Percentiles rank a stretch among this genome's conserved stretches.
Conservation (phyloP, 768 basidiomycete species). For the Tulasnella sp. region DNA sequence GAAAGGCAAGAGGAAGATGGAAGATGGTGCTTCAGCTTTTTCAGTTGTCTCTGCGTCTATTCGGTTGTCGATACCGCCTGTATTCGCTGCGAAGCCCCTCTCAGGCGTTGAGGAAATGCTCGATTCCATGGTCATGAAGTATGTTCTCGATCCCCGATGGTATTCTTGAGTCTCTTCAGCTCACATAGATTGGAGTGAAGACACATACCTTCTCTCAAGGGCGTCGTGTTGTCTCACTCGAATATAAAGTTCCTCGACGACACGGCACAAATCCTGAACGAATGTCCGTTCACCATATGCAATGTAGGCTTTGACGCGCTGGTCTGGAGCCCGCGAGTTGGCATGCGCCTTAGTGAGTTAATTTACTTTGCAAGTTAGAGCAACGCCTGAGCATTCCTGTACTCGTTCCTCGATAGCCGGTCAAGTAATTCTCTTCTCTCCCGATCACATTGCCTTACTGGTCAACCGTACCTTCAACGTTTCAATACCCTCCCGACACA, state of each 20-base stretch:
- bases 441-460: conserved; percentile 87
- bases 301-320: conserved; percentile 74
- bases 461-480: conserved; percentile 91
- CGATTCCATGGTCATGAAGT: conserved; percentile 96
- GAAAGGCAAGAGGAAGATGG: conserved; percentile 40
- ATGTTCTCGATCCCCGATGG: conserved; percentile 32
- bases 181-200: conserved; percentile 41
- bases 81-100: conserved; percentile 68
- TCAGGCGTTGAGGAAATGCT: conserved; percentile 82
- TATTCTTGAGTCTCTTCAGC: background rate
- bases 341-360: conserved; percentile 69
- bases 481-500: conserved; percentile 89
- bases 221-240: conserved; percentile 84
- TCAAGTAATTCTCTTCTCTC: conserved; percentile 83
- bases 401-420: conserved; percentile 50
- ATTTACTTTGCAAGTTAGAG: background rate
- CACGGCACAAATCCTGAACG: conserved; percentile 65
- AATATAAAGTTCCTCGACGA: conserved; percentile 62
- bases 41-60: conserved; percentile 60
- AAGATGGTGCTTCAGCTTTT: conserved; percentile 46
- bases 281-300: conserved; percentile 81
- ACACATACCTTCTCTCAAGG: conserved; percentile 80
- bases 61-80: conserved; percentile 70
- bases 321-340: conserved; percentile 81
- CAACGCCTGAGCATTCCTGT: background rate